Base-by-base conservation (phyloP, 1,284 basidiomycete genomes). In the Earliella scabrosa region DNA sequence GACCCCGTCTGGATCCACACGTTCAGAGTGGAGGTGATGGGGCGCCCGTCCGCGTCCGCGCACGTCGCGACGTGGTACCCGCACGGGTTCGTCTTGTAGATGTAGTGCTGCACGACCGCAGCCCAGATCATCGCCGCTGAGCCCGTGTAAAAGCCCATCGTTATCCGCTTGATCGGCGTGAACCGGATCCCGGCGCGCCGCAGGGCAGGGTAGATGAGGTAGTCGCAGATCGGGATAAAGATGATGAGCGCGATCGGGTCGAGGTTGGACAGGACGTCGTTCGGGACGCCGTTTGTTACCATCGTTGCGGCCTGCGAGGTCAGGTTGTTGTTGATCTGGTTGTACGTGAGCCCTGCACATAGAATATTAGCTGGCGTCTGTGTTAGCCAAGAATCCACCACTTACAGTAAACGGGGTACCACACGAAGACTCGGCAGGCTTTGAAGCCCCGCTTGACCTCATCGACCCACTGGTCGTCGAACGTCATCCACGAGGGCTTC, bases 381-480 rank as follows among this genome's bases (percentile, higher is more conserved):
- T 6, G 7, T n/a, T 11, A 44, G 35, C 35, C 23, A 20, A 43
- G 36, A 35, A 21, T 9, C 29, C 41, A 5, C 23, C n/a, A 69
- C 84, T 39, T 56, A 88, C 87, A 90, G 66, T 83, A 90, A 34
- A 90, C 73, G 0, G 89, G 89, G 72, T 70, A 92, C 82, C 88
- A 93, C 40, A 81, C 68, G 75, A 95, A 95, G 54, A 96, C 92
- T 36, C 76, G 72, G 73, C 93, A 96, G 8, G 94, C 94, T 71
- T 92, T 92, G 73, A 94, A 73, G 1, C 90, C 92, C 64, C 92
- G 83, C 52, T 80, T 78, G 46, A 95, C 85, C 69, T 96, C 93
- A 52, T 93, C 90, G 16, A 96, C 91, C 85, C 87, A 93, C 34
- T 77, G 68, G 64, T 92, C 90, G 64, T 92, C 87, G 68, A 83